Evolutionary conservation across 2,329 filamentous ascomycete species (phyloP), one percentile per base, ranked within the genome.

Genomic region (Trichoderma arundinaceum): DNA sequence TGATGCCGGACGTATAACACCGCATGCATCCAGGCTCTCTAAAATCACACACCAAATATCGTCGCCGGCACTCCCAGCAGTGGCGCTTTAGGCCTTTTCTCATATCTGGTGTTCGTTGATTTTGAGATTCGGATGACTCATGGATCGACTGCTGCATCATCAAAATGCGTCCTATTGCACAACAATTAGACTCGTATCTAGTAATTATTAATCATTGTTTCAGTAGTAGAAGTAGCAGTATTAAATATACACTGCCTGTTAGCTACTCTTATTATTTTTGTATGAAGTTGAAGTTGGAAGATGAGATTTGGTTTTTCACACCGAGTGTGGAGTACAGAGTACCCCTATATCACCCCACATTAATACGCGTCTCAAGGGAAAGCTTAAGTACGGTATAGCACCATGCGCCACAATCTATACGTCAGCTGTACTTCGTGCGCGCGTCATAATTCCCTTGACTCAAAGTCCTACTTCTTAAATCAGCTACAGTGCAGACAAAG

Each of bases 391-490:
- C 3, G 17, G 33, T n/a, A 28, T 28, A 28, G 7, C 1, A 41
- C 46, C 46, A 28, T 58, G 56, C 56, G 56, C 56, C 56, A 58
- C 56, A 48, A 43, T 58, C 46, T n/a, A 38, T 46, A 32, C 56
- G 56, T 58, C 56, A 58, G 56, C 56, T 46, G 32, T 48, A 41
- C 32, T 49, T 49, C 46, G 46, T 28, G 22, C 22, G 22, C 22
- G 22, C 2, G 22, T 28, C 22, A 28, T 3, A n/a, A n/a, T n/a
- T n/a, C n/a, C n/a, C n/a, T n/a, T n/a, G n/a, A n/a, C n/a, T n/a
- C n/a, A n/a, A n/a, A n/a, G n/a, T n/a, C n/a, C n/a, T n/a, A n/a
- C n/a, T n/a, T n/a, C n/a, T n/a, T n/a, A 28, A 28, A 28, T 28
- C 22, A 28, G 2, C 2, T 28, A 28, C 22, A 2, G 22, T 28